A percentile compares a stretch with the other conserved stretches of the same genome.
phyloP scores from a whole-genome alignment of 2,329 filamentous ascomycete species.

The Blumeria graminis region DNA sequence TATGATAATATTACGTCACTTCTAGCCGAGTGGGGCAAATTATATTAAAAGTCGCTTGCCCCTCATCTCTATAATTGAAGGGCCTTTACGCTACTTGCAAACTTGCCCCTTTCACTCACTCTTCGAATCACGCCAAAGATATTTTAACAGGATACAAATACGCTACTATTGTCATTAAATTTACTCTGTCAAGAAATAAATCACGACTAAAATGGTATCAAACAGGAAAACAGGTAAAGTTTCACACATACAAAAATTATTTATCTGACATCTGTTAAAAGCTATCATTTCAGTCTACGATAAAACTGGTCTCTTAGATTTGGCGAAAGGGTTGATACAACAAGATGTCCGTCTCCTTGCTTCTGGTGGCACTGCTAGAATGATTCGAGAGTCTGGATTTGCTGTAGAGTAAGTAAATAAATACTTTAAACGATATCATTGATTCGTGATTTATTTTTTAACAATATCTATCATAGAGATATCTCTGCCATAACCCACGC shows the following conservation, averaged over 20 bases:
- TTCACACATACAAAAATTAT: not conserved
- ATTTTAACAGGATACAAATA: too few species aligned
- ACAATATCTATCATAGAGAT: conserved; percentile 32
- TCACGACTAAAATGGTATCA: not conserved
- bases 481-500: conserved; percentile 92
- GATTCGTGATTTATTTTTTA: not conserved
- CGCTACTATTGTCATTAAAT: too few species aligned
- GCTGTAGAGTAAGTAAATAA: conserved; percentile 53
- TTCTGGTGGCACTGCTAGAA: conserved; percentile 80
- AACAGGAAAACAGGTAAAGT: conserved; percentile 1
- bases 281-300: conserved; percentile 97
- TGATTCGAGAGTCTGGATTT: conserved; percentile 92
- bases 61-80: too few species aligned
- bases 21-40: too few species aligned
- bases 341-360: conserved; percentile 82
- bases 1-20: too few species aligned
- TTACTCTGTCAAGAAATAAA: too few species aligned
- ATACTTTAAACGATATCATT: not conserved
- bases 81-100: too few species aligned
- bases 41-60: too few species aligned
- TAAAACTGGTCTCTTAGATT: conserved; percentile 85
- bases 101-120: too few species aligned
- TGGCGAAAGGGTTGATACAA: conserved; percentile 73
- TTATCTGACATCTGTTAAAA: conserved; percentile 7
- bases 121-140: too few species aligned